A percentile compares a stretch with the other conserved stretches of the same genome.
Conservation (phyloP, 495 filamentous ascomycete genomes). For the Penicillium steckii region DNA sequence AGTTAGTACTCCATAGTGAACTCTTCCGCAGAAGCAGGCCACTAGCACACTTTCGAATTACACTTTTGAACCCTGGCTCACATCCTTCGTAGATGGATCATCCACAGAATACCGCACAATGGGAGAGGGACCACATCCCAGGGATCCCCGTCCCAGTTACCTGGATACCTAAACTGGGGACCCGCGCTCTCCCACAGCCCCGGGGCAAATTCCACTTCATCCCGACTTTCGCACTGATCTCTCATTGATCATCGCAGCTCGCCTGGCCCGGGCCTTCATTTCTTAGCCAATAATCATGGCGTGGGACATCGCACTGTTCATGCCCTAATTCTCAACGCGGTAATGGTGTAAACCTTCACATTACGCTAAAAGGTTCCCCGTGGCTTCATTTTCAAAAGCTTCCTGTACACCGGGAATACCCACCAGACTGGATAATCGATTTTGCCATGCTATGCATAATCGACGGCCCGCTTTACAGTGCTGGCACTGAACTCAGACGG, state of each 20-base stretch:
- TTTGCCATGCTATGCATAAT: constrained; percentile 10
- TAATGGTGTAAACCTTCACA: constrained; percentile 13
- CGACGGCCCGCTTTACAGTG: not conserved
- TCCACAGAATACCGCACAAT: not conserved
- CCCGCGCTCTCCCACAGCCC: not conserved
- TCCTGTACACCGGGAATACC: constrained; percentile 12
- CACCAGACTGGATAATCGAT: constrained; percentile 12
- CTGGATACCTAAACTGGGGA: constrained; percentile 19
- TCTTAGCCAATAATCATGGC: constrained; percentile 15
- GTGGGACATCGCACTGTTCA: constrained; percentile 3
- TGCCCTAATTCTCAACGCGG: constrained; percentile 1
- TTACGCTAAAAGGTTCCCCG: constrained; percentile 23
- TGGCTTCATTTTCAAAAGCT: constrained; percentile 12
- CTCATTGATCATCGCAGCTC: constrained; percentile 18
- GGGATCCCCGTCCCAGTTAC: constrained; percentile 18
- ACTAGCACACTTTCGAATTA: not conserved
- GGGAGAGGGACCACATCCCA: not conserved
- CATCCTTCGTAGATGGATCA: not conserved
- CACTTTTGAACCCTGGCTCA: not conserved
- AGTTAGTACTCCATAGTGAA: too few species aligned
- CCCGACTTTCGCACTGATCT: not conserved
- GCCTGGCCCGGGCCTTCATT: constrained; percentile 8
- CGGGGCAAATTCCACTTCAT: not conserved
- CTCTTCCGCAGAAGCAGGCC: not conserved
- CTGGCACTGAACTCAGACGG: not conserved